These are phyloP conservation scores for Sporothrix globosa DNA, from an alignment of 2,329 filamentous ascomycete genomes.

Conservation along the genomic window DNA sequence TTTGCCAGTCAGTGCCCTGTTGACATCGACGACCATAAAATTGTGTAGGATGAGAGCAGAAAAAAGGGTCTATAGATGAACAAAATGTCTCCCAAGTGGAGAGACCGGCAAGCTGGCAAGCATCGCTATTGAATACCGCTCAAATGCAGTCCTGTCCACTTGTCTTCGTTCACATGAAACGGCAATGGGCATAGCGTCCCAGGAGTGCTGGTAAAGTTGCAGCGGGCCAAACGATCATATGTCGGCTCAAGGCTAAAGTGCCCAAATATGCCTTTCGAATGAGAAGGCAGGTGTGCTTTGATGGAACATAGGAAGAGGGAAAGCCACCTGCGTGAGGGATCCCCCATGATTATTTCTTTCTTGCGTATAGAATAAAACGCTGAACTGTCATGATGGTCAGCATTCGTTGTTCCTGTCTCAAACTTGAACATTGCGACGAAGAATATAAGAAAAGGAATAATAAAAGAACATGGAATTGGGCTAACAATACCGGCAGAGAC, in stretches of 20 bases:
- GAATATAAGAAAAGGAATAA: not conserved
- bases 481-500: conserved; percentile 6
- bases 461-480: not conserved
- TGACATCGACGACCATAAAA: not conserved
- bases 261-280: not conserved
- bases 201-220: too few relatives aligned
- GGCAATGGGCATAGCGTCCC: not conserved
- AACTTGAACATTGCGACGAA: not conserved
- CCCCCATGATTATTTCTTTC: not conserved
- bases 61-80: not conserved
- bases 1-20: not conserved
- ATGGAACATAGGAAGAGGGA: not conserved
- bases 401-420: not conserved
- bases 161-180: conserved; percentile 1
- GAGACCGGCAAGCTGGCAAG: not conserved
- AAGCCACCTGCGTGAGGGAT: not conserved
- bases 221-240: not conserved
- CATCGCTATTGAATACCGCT: not conserved
- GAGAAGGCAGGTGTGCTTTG: not conserved
- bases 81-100: not conserved
- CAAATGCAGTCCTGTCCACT: not conserved
- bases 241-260: conserved; percentile 14
- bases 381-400: not conserved
- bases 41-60: not conserved
- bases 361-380: not conserved